A percentile compares a stretch with the other conserved stretches of the same genome.
Conservation (phyloP, 257 asterid species). For the Rubia yunnanensis region DNA sequence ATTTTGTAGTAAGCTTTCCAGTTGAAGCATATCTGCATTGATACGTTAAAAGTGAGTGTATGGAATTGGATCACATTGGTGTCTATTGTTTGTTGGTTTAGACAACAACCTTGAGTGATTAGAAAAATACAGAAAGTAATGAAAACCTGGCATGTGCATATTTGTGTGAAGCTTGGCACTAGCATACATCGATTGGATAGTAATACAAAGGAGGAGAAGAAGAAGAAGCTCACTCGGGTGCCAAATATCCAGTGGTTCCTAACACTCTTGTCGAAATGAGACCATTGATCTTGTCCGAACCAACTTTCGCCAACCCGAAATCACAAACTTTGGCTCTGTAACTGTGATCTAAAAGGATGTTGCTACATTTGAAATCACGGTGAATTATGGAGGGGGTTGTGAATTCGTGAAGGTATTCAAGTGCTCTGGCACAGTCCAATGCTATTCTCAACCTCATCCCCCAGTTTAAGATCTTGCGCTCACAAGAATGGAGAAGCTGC, state of each 20-base stretch:
- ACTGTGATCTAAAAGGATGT: constrained; percentile 51
- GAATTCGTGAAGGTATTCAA: constrained; percentile 68
- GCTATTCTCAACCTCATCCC: constrained; percentile 50
- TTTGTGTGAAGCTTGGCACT: too few species aligned
- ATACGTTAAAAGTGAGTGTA: not conserved
- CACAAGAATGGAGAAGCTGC: constrained; percentile 39
- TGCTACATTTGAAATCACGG: constrained; percentile 59
- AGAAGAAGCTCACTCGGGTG: constrained; percentile 66
- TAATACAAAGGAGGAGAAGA: not conserved
- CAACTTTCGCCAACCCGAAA: constrained; percentile 64
- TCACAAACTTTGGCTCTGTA: constrained; percentile 69
- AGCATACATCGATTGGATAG: not conserved
- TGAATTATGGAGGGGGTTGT: constrained; percentile 66
- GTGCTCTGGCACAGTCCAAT: constrained; percentile 62
- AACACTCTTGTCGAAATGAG: constrained; percentile 61
- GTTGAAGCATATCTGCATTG: constrained; percentile 65
- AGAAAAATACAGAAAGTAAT: constrained; percentile 20
- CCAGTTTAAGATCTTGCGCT: constrained; percentile 38
- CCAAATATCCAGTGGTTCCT: constrained; percentile 80
- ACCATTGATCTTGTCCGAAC: constrained; percentile 70
- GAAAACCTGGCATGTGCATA: constrained; percentile 31
- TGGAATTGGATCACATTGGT: not conserved
- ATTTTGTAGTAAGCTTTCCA: constrained; percentile 75
- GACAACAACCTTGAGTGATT: constrained; percentile 6
- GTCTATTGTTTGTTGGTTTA: not conserved